phyloP scores from a whole-genome alignment of 495 filamentous ascomycete genomes.

The Annulohypoxylon stygium region DNA sequence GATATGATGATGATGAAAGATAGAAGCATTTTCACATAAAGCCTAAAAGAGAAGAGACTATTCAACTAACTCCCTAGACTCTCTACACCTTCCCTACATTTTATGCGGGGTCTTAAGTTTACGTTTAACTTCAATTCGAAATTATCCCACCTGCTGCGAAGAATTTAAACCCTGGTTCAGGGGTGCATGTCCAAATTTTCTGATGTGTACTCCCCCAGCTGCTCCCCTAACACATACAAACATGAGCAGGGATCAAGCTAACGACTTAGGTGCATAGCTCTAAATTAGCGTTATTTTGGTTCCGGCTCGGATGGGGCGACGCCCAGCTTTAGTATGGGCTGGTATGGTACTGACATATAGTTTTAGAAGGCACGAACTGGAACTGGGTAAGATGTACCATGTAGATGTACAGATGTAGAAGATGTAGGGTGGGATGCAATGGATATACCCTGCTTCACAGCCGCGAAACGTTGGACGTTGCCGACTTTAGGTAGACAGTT shows the following conservation, averaged over 20 bases:
- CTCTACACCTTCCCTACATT: neutral
- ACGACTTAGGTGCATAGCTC: conserved; percentile 22
- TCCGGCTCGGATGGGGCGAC: conserved; percentile 34
- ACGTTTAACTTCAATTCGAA: conserved; percentile 4
- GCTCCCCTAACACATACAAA: conserved; percentile 8
- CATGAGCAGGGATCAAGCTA: conserved; percentile 21
- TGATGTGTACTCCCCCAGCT: conserved; percentile 2
- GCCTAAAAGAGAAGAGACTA: neutral
- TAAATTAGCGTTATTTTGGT: conserved; percentile 30
- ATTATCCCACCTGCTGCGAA: conserved; percentile 19
- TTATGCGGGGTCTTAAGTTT: conserved; percentile 10
- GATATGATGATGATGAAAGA: neutral
- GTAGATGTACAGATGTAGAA: neutral
- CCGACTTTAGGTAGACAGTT: conserved; percentile 4
- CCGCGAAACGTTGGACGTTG: conserved; percentile 39
- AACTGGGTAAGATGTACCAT: conserved; percentile 1
- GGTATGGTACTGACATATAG: neutral
- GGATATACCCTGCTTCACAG: conserved; percentile 31
- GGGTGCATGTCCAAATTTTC: conserved; percentile 32
- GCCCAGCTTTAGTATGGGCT: conserved; percentile 5
- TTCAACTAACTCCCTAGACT: neutral
- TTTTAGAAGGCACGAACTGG: conserved; percentile 13
- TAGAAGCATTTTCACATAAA: neutral
- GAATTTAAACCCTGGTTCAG: conserved; percentile 40
- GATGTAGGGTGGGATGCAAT: conserved; percentile 17